phyloP scores from a whole-genome alignment of 257 asterid species.

The Verbascum thapsus region DNA sequence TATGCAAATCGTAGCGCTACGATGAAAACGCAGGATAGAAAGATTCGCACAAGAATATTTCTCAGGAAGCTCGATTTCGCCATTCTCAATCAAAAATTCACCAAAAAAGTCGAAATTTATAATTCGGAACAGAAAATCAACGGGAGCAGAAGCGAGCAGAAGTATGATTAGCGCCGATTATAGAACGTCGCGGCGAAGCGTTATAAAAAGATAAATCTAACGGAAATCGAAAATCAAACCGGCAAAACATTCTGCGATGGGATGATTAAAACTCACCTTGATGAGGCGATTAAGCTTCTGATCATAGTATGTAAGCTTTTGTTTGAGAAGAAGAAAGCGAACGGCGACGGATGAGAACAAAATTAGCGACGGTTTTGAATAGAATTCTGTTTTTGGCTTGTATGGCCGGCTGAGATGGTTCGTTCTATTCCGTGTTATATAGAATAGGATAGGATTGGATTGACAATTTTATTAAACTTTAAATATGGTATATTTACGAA shows the following conservation, averaged over 20 bases:
- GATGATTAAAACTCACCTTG: slow-evolving; percentile 32
- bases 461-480: too few relatives aligned
- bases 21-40: slow-evolving; percentile 63
- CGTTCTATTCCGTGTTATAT: too few relatives aligned
- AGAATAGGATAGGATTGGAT: too few relatives aligned
- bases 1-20: slow-evolving; percentile 79
- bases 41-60: slow-evolving; percentile 69
- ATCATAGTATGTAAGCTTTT: slow-evolving; percentile 27
- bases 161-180: too few relatives aligned
- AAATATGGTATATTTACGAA: too few relatives aligned
- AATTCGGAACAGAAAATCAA: not conserved
- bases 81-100: slow-evolving; percentile 4
- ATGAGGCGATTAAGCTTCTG: slow-evolving; percentile 22
- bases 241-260: slow-evolving; percentile 39
- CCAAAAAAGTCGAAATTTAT: slow-evolving; percentile 2
- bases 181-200: too few relatives aligned
- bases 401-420: too few relatives aligned
- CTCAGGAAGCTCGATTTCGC: slow-evolving; percentile 61
- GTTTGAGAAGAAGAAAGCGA: slow-evolving; percentile 19
- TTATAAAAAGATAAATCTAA: slow-evolving; percentile 37
- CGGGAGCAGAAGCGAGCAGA: slow-evolving; percentile 90
- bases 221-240: slow-evolving; percentile 37
- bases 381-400: not conserved
- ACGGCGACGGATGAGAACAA: not conserved
- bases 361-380: not conserved